Percentiles rank a stretch among this genome's conserved stretches.
phyloP scores from a whole-genome alignment of 129 eudicot genomes.

The Apium graveolens region DNA sequence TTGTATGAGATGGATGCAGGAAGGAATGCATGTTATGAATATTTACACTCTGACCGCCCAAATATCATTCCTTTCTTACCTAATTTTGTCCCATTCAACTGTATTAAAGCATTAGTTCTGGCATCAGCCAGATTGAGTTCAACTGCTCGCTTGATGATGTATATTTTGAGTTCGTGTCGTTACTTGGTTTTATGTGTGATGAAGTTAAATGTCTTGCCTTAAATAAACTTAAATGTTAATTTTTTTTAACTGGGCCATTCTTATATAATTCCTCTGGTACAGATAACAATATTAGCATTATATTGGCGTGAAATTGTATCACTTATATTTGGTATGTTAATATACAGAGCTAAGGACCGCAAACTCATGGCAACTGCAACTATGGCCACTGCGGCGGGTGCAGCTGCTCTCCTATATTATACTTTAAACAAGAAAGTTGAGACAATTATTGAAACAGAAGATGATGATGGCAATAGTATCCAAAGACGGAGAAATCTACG shows the following conservation, averaged over 20 bases:
- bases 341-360: constrained; percentile 16
- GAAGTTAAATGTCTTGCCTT: neutral
- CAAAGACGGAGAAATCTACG: constrained; percentile 26
- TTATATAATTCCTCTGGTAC: neutral
- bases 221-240: neutral
- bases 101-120: neutral
- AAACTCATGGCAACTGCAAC: constrained; percentile 86
- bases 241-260: neutral
- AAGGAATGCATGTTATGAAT: neutral
- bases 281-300: neutral
- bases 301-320: neutral
- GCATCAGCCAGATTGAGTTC: neutral
- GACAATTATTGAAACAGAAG: constrained; percentile 35
- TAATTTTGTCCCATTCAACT: neutral
- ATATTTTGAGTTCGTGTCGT: neutral
- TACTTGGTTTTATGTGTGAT: neutral
- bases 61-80: too few species aligned
- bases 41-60: neutral
- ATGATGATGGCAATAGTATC: constrained; percentile 17
- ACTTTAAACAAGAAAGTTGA: constrained; percentile 72
- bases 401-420: constrained; percentile 91
- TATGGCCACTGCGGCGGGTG: constrained; percentile 99
- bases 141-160: neutral
- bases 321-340: neutral
- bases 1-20: too few species aligned